Evolutionary conservation across 2,329 filamentous ascomycete species (phyloP).

Genomic region (Diaporthe citriasiana): DNA sequence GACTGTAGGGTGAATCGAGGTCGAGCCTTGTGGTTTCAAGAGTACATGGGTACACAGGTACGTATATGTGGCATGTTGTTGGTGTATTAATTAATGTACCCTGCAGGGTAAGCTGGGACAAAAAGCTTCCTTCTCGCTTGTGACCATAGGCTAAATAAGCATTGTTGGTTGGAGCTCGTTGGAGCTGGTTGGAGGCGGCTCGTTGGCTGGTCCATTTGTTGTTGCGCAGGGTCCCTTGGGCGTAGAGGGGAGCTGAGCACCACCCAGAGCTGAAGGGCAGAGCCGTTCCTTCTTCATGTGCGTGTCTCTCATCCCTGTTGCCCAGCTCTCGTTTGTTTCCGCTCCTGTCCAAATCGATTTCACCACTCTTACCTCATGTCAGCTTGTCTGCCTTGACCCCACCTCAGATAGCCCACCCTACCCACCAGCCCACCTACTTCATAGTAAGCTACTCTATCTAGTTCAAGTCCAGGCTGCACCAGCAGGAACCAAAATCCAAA

Average conservation of each 20-base stretch:
- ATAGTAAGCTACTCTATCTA: background rate
- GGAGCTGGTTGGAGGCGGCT: background rate
- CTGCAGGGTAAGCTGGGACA: background rate
- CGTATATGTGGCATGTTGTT: background rate
- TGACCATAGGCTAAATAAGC: background rate
- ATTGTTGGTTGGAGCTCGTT: no score
- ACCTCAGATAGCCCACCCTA: background rate
- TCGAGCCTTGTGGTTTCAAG: background rate
- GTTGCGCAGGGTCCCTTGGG: background rate
- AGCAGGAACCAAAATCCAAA: background rate
- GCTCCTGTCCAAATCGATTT: background rate
- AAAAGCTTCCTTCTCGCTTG: background rate
- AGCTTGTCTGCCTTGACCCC: slow-evolving; percentile 22
- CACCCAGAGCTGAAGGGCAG: background rate
- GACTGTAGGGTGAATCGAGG: background rate
- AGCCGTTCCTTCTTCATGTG: background rate
- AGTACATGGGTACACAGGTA: background rate
- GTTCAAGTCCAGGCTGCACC: background rate
- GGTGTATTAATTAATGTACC: no score
- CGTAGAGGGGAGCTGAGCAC: background rate
- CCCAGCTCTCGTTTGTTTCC: slow-evolving; percentile 2
- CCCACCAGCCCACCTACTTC: background rate
- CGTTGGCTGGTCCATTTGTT: background rate
- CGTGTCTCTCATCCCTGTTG: background rate
- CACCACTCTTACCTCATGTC: slow-evolving; percentile 26